phyloP scores from a whole-genome alignment of 2,329 filamentous ascomycete species.

The Pyrenochaeta sp. region DNA sequence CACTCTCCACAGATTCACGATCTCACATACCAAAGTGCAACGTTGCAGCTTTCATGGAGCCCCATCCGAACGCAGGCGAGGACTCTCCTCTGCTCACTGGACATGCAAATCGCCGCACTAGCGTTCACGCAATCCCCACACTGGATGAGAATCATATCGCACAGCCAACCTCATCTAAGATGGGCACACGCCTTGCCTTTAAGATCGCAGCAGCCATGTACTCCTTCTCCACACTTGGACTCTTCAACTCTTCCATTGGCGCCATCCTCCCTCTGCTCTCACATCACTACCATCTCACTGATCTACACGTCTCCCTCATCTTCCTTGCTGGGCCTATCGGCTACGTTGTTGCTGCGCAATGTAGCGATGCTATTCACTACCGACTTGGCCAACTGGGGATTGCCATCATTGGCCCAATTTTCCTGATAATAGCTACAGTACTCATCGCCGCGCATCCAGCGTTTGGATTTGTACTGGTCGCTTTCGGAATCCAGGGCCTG shows the following conservation, averaged over 20 bases:
- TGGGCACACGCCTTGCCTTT: slow-evolving; percentile 16
- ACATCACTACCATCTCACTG: slow-evolving; percentile 52
- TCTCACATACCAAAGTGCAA: background rate
- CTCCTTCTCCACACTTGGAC: slow-evolving; percentile 65
- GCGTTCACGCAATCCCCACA: no score
- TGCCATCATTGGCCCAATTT: slow-evolving; percentile 50
- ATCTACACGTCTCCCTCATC: slow-evolving; percentile 55
- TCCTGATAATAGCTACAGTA: slow-evolving; percentile 47
- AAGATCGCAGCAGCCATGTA: slow-evolving; percentile 64
- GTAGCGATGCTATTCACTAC: slow-evolving; percentile 52
- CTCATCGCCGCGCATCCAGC: slow-evolving; percentile 38
- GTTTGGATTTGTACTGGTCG: slow-evolving; percentile 45
- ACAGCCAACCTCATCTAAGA: background rate
- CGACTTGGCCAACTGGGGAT: slow-evolving; percentile 55
- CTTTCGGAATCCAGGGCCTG: slow-evolving; percentile 44
- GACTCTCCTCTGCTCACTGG: slow-evolving; percentile 3
- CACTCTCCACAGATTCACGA: background rate
- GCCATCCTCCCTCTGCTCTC: slow-evolving; percentile 50
- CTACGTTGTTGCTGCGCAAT: slow-evolving; percentile 54
- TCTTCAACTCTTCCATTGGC: slow-evolving; percentile 38
- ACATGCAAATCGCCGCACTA: background rate
- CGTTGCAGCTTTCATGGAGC: background rate
- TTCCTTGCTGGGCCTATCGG: slow-evolving; percentile 56
- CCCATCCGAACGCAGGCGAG: background rate
- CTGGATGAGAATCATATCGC: background rate